Evolutionary conservation across 768 basidiomycete genomes (phyloP), one percentile per base, ranked within the genome.

Genomic region (Gloeostereum incarnatum): DNA sequence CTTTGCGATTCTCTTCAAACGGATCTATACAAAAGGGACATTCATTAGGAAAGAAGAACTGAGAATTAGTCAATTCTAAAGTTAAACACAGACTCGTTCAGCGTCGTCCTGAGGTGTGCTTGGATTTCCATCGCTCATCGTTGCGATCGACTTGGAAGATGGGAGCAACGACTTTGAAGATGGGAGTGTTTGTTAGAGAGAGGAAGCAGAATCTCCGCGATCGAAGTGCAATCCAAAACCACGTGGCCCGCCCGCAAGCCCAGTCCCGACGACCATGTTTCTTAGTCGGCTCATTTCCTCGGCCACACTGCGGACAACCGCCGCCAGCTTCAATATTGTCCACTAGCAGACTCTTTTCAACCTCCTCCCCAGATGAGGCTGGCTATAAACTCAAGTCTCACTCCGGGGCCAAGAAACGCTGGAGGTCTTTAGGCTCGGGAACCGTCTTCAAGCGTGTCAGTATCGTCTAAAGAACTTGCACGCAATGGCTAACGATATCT

Each of bases 1-100:
- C 56, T 86, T 89, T 22, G 87, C 91, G 37, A 98, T 70, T 40
- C 93, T 78, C 61, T 94, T 94, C 56, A 89, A 63, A 46, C 91
- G 87, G 54, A 96, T 94, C 92, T 94, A 49, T 10, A 36, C 22
- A 43, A 19, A 20, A 14, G 13, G 16, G 27, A 7, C 16, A 11
- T 44, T 16, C 38, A 41, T 21, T n/a, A n/a, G n/a, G n/a, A n/a
- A n/a, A n/a, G n/a, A n/a, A n/a, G n/a, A 42, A 24, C 21, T 3
- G 6, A 11, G 6, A 11, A 4, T 13, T 18, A 36, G 25, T 22
- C 3, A 5, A 5, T 22, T 18, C 9, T 23, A 22, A 23, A 14
- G 6, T 13, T 32, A 36, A n/a, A n/a, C 17, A 55, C 67, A 39
- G 68, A 88, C 86, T 38, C 81, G 73, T 51, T 89, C 89, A 8